Base-by-base conservation (phyloP, 257 asterid genomes). In the Solanum verrucosum region DNA sequence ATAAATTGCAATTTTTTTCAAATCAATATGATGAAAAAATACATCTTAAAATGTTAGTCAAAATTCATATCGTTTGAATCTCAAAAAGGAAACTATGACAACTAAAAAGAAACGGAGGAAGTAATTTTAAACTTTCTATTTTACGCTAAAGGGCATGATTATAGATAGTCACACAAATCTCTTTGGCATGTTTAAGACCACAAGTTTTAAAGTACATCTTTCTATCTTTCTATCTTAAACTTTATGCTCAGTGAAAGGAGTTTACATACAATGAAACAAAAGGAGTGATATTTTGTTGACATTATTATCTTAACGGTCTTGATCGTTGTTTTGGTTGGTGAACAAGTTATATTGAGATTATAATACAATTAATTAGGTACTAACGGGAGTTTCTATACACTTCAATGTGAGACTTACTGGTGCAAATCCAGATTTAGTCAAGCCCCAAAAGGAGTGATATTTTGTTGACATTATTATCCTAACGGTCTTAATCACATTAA, bases 131-230 rank as follows among this genome's bases (percentile, higher is more conserved):
- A 23, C 29, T 60, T 60, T 4, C 13, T 23, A 60, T 60, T 60
- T 60, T 23, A 21, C 0, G 14, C 29, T 23, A 0, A 4, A n/a
- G 72, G 7, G 0, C 13, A 10, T 9, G 31, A 63, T n/a, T 63
- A n/a, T 63, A 63, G 1, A 46, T 65, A 65, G 33, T 25, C 8
- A 65, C 16, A 49, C 21, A 49, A 0, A 49, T 49, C 59, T 49
- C 59, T 49, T 14, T 14, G 21, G 18, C 21, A 49, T 63, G 73
- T 25, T 13, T 5, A 11, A 25, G 8, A 25, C 4, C 9, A 65
- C 1, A 4, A 5, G 8, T 10, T 65, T 11, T 29, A n/a, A 63
- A 63, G 4, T n/a, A 4, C 0, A 0, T 25, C 18, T 11, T 5
- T 60, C 6, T 3, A 0, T 25, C 18, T 11, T 5, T 60, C 6